Evolutionary conservation across 495 filamentous ascomycete genomes (phyloP).

Genomic region (Hypomontagnella submonticulosa): DNA sequence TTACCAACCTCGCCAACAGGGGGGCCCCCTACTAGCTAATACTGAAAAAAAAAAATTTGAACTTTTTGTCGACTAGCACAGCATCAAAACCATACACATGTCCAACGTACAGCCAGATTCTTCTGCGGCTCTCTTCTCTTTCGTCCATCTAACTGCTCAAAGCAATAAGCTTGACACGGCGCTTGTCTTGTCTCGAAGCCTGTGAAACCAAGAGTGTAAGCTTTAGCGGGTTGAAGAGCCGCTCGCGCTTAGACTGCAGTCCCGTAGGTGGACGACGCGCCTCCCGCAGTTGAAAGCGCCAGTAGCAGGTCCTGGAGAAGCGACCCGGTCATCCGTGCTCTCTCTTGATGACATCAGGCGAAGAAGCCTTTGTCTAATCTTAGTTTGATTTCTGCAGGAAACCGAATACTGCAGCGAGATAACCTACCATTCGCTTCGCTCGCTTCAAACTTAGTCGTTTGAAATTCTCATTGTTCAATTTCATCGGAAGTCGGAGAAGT

Average conservation of each 20-base stretch:
- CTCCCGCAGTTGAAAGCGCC: constrained; percentile 28
- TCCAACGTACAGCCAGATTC: constrained; percentile 15
- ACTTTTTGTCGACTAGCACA: background rate
- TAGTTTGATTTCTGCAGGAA: constrained; percentile 19
- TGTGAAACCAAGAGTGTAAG: constrained; percentile 13
- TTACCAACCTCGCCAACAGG: constrained; percentile 3
- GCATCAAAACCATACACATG: constrained; percentile 12
- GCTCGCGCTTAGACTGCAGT: constrained; percentile 35
- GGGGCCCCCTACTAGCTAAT: constrained; percentile 5
- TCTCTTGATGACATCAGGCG: constrained; percentile 13
- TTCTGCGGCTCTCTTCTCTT: constrained; percentile 8
- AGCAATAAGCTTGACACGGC: constrained; percentile 34
- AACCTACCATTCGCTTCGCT: constrained; percentile 14
- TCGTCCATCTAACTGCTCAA: constrained; percentile 8
- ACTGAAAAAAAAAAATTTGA: background rate
- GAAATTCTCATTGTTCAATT: constrained; percentile 1
- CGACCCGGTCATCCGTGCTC: constrained; percentile 5
- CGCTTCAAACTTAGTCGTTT: constrained; percentile 10
- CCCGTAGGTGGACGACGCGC: constrained; percentile 27
- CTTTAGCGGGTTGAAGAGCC: constrained; percentile 19
- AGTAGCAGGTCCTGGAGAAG: constrained; percentile 4
- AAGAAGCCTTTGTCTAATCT: constrained; percentile 15
- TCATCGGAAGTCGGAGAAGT: constrained; percentile 23
- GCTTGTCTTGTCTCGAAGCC: constrained; percentile 31
- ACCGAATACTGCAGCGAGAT: constrained; percentile 11